phyloP scores from a whole-genome alignment of 768 basidiomycete genomes.

The Russula sp. region DNA sequence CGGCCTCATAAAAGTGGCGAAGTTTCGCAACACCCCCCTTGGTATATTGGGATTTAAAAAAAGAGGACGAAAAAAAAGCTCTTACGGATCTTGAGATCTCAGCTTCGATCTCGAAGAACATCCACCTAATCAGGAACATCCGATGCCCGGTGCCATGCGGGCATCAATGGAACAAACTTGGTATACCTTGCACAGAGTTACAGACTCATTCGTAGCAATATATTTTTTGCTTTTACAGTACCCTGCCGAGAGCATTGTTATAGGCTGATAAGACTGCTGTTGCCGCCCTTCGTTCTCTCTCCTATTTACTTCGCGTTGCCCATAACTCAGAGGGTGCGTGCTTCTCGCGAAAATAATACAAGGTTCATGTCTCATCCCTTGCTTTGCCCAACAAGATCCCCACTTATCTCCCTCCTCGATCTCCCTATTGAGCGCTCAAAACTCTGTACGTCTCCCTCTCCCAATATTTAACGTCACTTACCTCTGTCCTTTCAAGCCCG shows the following conservation, averaged over 20 bases:
- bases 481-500: constrained; percentile 13
- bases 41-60: background rate
- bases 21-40: background rate
- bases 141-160: constrained; percentile 17
- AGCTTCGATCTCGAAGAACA: constrained; percentile 21
- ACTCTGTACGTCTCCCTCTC: constrained; percentile 15
- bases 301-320: constrained; percentile 8
- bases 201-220: constrained; percentile 9
- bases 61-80: constrained; percentile 3
- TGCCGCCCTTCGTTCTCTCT: constrained; percentile 12
- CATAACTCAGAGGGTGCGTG: constrained; percentile 14
- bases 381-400: constrained; percentile 20
- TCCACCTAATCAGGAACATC: constrained; percentile 22
- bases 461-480: constrained; percentile 20
- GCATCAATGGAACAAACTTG: constrained; percentile 14
- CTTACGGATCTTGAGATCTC: constrained; percentile 12
- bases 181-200: constrained; percentile 9
- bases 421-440: constrained; percentile 20
- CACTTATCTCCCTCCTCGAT: constrained; percentile 23
- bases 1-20: constrained; percentile 11
- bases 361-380: constrained; percentile 22
- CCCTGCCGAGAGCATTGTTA: constrained; percentile 16
- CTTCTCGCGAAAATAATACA: constrained; percentile 22
- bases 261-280: constrained; percentile 20
- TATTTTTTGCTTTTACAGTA: constrained; percentile 5